Evolutionary conservation across 139 green algal genomes (phyloP), one percentile per base, ranked within the genome.

Genomic region (Chlamydomonas eustigma): DNA sequence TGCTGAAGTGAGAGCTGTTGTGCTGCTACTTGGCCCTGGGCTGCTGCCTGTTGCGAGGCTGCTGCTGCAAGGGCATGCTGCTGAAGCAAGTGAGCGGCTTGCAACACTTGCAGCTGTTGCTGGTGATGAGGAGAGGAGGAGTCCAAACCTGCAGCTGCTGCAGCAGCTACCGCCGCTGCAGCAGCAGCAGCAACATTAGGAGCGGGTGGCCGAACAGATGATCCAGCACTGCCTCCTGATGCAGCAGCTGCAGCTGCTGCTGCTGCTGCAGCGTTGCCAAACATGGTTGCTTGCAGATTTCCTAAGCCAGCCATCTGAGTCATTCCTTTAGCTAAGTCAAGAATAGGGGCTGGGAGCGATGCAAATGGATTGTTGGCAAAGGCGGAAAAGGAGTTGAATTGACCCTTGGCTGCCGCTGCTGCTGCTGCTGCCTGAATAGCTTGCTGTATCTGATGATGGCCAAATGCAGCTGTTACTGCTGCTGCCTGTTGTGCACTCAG

Each of bases 221-320:
- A n/a, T n/a, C n/a, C n/a, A n/a, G n/a, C 22, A 30, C 24, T 24
- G 50, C 50, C 50, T 30, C 50, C 22, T 63, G 50, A 18, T 24
- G 8, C 18, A 50, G 65, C 24, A 4, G 34, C 65, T 44, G 65
- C 24, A 39, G 32, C 65, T 8, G 33, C 33, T 12, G 4, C 22
- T 72, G 65, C 65, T 72, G 65, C 65, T 72, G 65, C 65, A 44
- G 31, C 65, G 65, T 31, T 44, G 52, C 32, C 24, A 34, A 72
- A 31, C 65, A 72, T 6, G 44, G 44, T 28, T 12, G 44, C 44
- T 34, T 72, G 65, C 65, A 31, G 22, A 39, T 39, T 72, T 18
- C 65, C 65, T 24, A 44, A 31, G 5, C 33, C 32, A 28, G 65
- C 65, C 65, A 44, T 37, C 6, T 70, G 65, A 33, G 65, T 44